Evolutionary conservation across 805 yeast genomes (phyloP), one percentile per base, ranked within the genome.

Genomic region (Candida loeiensis): DNA sequence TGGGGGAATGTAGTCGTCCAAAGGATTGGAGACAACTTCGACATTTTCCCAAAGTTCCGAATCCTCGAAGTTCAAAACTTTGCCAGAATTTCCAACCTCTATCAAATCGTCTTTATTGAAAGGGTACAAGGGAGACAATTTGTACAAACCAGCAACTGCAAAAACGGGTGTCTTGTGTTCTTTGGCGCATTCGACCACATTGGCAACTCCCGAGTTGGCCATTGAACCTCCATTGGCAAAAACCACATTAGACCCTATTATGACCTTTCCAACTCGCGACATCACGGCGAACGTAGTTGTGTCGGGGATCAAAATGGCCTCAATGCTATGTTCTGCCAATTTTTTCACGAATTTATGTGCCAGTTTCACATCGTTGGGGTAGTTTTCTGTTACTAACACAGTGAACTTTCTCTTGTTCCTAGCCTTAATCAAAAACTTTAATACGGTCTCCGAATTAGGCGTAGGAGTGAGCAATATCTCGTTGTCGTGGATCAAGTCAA

Each of bases 221-320:
- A 88, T 77, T 49, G 95, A 85, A 8, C 98, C 97, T 45, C 99
- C 99, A 56, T 93, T 93, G 39, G 95, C 95, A 59, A 93, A 85
- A 4, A 93, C 97, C 0, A 96, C 80, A 45, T 85, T 77, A 4
- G 98, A 84, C 27, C 98, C 97, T 39, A 95, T 77, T 44, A 93
- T 79, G 21, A 93, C 99, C 60, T 95, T 95, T 32, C 97, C 96
- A 4, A 93, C 98, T 48, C 96, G 73, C 27, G 96, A 85, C 98
- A 93, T 93, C 34, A 93, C 88, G 0, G 99, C 97, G 62, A 83
- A 88, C 0, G 84, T 89, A 18, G 95, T 84, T 4, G 95, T 76
- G 58, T 93, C 99, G 1, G 99, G 97, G 25, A 93, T 85, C 40
- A 93, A 76, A 2, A 90, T 85, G 1, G 96, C 82, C 47, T 89